Base-by-base conservation (phyloP, 1,139 yeast species). In the Suhomyces yuchorum region DNA sequence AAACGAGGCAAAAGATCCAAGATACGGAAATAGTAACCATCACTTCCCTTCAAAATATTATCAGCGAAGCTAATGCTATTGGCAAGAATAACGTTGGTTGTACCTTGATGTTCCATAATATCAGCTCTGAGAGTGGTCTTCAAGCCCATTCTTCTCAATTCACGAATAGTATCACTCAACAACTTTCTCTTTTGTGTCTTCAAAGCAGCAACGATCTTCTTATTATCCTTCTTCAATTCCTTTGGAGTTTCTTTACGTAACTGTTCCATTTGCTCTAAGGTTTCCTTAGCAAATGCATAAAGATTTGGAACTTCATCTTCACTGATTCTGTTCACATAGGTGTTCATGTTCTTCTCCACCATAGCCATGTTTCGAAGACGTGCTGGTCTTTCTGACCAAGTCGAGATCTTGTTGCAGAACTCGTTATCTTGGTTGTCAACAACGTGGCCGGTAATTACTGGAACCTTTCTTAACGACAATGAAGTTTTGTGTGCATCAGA, bases 1-100 rank as follows among this genome's bases (percentile, higher is more conserved):
- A 93, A 69, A 40, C 93, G 76, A 7, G 98, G 98, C 37, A 92
- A 68, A 42, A 91, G 64, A 57, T 93, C 99, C 46, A 93, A 66
- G 17, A 89, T 68, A 51, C 87, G 77, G 71, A 80, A 88, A 65
- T 82, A 91, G 57, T 79, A 78, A 0, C 64, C 65, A 61, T 91
- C 96, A 42, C 72, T 65, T 1, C 77, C 77, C n/a, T 71, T 70
- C 36, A 81, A 59, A 6, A 54, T 47, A 1, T 76, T 62, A 1
- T 61, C 69, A 3, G 63, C 62, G 43, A 88, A 75, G 2, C 85
- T 68, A 8, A 68, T 68, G 9, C 84, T 68, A 44, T 77, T 75
- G 1, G 87, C 78, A 42, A 93, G 66, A 28, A 92, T 76, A 33
- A 78, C 65, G 41, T 84, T 84, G 5, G 87, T 80, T 5, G 88